Evolutionary conservation across 805 yeast genomes (phyloP), one percentile per base, ranked within the genome.

Genomic region (Yarrowia bubula): DNA sequence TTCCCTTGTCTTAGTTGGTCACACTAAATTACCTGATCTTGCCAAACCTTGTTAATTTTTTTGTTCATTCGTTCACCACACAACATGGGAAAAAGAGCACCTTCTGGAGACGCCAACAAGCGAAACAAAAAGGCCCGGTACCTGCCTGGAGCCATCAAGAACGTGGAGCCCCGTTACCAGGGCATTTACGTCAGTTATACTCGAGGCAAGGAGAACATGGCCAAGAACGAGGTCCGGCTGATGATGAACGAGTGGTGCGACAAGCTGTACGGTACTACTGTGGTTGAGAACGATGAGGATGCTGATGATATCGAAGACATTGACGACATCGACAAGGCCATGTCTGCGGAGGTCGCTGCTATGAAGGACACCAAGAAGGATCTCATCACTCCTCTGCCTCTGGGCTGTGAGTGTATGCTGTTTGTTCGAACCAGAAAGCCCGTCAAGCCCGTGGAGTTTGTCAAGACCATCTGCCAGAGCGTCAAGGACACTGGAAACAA

Each of bases 151-250:
- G 65, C 58, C 46, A 47, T 61, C 47, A 46, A 68, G 47, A 67
- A 68, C 64, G 75, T 92, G 17, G 97, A 92, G 71, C 96, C 97
- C 0, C 88, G 88, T 43, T 89, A 95, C 64, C 78, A 87, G 42
- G 99, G 99, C 0, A 81, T 95, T 0, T 95, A 89, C 75, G 96
- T 92, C 11, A 89, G 98, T 0, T 93, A 98, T 75, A 84, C 85
- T 58, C 81, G 97, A 70, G 88, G 88, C 42, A 85, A 87, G 66
- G 99, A 95, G 74, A 81, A 81, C 64, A 85, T 83, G 63, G 90
- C 96, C 67, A 82, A 87, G n/a, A 85, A 84, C 68, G 98, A 92
- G 73, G 76, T 92, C 70, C 79, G 83, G 67, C 75, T 78, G 65
- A 72, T 90, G 9, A 81, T 92, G 46, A 76, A 78, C 58, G 90